Percentiles rank a stretch among this genome's conserved stretches.
Evolutionary conservation across 1,284 basidiomycete species (phyloP).

Genomic region (Bondarzewia mesenterica): DNA sequence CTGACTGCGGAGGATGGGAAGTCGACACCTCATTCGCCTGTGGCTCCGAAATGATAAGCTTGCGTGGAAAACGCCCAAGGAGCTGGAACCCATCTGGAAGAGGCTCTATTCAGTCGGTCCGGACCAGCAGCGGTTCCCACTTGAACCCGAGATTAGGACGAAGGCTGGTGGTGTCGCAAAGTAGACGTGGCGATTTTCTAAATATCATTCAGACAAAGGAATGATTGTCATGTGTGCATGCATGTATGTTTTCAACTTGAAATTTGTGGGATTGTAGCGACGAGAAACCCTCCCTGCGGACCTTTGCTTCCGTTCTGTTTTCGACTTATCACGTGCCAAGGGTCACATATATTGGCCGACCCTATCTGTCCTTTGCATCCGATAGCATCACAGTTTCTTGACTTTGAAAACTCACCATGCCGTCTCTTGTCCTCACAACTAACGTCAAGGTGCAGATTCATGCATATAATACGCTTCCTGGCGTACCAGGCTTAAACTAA

Average conservation of each 20-base stretch:
- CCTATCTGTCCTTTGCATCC: too few relatives aligned
- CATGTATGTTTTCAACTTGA: not conserved
- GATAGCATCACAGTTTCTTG: too few relatives aligned
- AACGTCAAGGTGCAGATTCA: constrained; percentile 49
- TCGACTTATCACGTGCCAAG: too few relatives aligned
- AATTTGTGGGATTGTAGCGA: too few relatives aligned
- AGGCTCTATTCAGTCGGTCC: constrained; percentile 21
- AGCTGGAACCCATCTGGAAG: constrained; percentile 22
- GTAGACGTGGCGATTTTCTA: not conserved
- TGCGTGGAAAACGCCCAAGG: constrained; percentile 27
- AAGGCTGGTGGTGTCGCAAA: not conserved
- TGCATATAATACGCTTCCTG: too few relatives aligned
- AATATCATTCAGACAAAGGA: too few relatives aligned
- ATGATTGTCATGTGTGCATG: not conserved
- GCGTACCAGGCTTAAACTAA: too few relatives aligned
- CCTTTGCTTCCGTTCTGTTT: too few relatives aligned
- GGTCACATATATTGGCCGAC: too few relatives aligned
- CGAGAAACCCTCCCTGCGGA: too few relatives aligned
- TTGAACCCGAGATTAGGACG: constrained; percentile 26
- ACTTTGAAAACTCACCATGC: constrained; percentile 46
- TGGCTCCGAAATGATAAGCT: constrained; percentile 20
- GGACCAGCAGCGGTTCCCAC: constrained; percentile 26
- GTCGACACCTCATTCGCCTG: constrained; percentile 17
- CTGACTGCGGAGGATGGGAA: constrained; percentile 1
- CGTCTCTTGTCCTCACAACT: constrained; percentile 44